Evolutionary conservation across 2,329 filamentous ascomycete genomes (phyloP).

Genomic region (Neopestalotiopsis clavispora): DNA sequence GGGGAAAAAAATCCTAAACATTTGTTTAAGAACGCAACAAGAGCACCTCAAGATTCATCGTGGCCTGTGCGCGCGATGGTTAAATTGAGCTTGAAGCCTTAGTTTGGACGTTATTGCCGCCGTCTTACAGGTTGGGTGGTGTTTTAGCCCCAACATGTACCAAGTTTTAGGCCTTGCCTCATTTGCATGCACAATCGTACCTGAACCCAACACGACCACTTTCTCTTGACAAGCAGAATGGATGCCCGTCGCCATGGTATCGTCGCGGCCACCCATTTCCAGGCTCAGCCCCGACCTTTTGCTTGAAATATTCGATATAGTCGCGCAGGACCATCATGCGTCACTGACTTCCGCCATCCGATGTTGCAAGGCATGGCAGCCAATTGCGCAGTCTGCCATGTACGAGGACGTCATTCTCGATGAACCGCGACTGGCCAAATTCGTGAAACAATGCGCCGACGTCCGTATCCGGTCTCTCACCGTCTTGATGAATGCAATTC

Average conservation of each 20-base stretch:
- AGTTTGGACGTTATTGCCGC: too few relatives aligned
- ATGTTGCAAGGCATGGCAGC: conserved; percentile 19
- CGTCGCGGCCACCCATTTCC: background rate
- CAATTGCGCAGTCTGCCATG: conserved; percentile 16
- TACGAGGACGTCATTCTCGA: conserved; percentile 20
- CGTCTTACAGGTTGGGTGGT: too few relatives aligned
- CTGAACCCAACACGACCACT: background rate
- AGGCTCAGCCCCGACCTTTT: background rate
- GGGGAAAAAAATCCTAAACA: too few relatives aligned
- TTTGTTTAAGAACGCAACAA: too few relatives aligned
- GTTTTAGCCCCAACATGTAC: background rate
- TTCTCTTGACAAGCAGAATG: background rate
- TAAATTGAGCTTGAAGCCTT: too few relatives aligned
- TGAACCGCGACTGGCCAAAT: background rate
- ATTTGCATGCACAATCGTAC: too few relatives aligned
- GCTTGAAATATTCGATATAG: background rate
- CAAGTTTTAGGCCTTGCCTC: too few relatives aligned
- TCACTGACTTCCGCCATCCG: background rate
- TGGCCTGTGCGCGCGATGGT: too few relatives aligned
- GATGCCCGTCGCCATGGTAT: background rate
- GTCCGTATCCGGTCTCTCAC: background rate
- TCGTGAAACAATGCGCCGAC: background rate
- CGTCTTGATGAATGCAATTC: background rate
- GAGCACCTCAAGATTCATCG: too few relatives aligned
- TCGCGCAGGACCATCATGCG: background rate